These are phyloP conservation scores for Lachancea lanzarotensis DNA, from an alignment of 805 yeast genomes.

Conservation along the genomic window DNA sequence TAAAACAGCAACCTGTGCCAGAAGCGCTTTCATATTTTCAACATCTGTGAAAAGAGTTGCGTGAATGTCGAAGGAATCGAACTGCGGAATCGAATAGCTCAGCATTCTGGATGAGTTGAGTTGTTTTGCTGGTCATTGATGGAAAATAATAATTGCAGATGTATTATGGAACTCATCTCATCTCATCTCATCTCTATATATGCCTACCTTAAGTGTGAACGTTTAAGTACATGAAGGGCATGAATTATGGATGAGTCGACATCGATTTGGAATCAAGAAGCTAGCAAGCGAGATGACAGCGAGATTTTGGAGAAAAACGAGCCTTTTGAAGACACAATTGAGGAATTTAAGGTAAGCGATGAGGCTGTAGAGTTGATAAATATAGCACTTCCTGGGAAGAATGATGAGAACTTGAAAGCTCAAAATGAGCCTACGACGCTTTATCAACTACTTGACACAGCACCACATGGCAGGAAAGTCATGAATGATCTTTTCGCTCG, in stretches of 20 bases:
- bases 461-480: slow-evolving; percentile 21
- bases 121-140: background rate
- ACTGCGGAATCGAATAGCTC: slow-evolving; percentile 40
- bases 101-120: slow-evolving; percentile 1
- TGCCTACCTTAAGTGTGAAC: background rate
- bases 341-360: background rate
- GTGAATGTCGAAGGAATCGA: slow-evolving; percentile 33
- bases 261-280: background rate
- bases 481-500: slow-evolving; percentile 16
- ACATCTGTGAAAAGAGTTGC: slow-evolving; percentile 44
- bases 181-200: background rate
- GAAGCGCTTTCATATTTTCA: slow-evolving; percentile 38
- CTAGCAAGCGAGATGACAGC: background rate
- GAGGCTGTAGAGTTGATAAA: slow-evolving; percentile 2
- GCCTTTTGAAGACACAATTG: background rate
- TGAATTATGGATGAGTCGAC: slow-evolving; percentile 6
- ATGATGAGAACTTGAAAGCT: background rate
- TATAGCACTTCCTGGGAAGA: slow-evolving; percentile 4
- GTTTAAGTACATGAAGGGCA: too few species aligned
- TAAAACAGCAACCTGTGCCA: slow-evolving; percentile 38
- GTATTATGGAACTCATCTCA: background rate
- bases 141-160: background rate
- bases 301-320: background rate
- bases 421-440: background rate
- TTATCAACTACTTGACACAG: slow-evolving; percentile 22